Percentiles rank a stretch among this genome's conserved stretches.
Evolutionary conservation across 441 rosid genomes (phyloP).

Genomic region (Gossypium aridum): DNA sequence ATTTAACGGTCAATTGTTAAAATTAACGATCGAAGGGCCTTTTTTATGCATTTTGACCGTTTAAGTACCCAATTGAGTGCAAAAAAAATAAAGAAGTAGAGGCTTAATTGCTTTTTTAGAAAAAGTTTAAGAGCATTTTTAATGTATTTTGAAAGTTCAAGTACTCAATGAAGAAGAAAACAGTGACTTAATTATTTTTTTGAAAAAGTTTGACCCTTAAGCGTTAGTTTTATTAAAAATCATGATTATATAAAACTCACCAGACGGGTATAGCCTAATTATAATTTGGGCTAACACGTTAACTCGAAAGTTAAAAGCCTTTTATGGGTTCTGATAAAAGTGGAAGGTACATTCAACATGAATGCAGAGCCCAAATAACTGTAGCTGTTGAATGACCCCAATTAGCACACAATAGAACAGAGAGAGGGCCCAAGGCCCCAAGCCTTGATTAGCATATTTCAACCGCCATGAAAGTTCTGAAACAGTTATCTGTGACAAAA

Average conservation of each 20-base stretch:
- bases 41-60: no score
- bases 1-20: no score
- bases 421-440: not conserved
- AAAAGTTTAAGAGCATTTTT: no score
- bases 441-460: not conserved
- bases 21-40: rapidly evolving
- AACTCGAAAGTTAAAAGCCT: not conserved
- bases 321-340: not conserved
- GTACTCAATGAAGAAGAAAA: no score
- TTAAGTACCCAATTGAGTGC: no score
- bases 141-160: rapidly evolving
- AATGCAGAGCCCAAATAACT: not conserved
- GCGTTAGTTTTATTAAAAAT: no score
- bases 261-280: not conserved
- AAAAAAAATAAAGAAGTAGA: no score
- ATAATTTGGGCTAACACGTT: not conserved
- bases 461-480: not conserved
- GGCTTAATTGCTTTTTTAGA: rapidly evolving
- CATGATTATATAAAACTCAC: not conserved
- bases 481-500: not conserved
- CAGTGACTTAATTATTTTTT: no score
- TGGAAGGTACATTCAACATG: not conserved
- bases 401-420: no score
- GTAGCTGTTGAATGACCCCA: not conserved
- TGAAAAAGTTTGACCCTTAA: no score